Conservation (phyloP, 1,139 yeast species). For the Geotrichum citri-aurantii region DNA sequence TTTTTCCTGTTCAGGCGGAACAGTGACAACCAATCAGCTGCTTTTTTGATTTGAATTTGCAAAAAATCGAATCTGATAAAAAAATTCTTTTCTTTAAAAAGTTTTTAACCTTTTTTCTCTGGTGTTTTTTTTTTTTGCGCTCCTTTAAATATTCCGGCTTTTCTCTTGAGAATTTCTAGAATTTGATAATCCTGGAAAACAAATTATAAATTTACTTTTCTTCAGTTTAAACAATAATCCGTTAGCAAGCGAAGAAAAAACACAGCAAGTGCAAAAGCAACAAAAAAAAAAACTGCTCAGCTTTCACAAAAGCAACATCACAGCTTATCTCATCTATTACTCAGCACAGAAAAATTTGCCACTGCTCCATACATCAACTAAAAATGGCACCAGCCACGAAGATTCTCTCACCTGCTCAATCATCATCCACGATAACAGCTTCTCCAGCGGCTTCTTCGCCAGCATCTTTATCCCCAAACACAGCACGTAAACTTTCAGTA, state of each 20-base stretch:
- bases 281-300: not conserved
- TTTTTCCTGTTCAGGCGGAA: not conserved
- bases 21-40: conserved; percentile 6
- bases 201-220: not conserved
- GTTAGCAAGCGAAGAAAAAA: not conserved
- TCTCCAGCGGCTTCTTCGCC: not conserved
- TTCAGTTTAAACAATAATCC: not conserved
- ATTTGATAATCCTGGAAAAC: not conserved
- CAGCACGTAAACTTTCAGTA: not conserved
- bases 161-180: not conserved
- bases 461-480: not conserved
- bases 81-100: conserved; percentile 2
- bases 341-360: not conserved
- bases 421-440: not conserved
- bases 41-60: not conserved
- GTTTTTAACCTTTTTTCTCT: not conserved
- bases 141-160: not conserved
- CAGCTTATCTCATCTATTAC: not conserved
- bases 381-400: not conserved
- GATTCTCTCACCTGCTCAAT: not conserved
- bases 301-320: not conserved
- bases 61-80: not conserved
- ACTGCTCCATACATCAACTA: not conserved
- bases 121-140: not conserved
- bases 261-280: not conserved